Conservation (phyloP, 768 basidiomycete genomes). For the Trametes maxima region DNA sequence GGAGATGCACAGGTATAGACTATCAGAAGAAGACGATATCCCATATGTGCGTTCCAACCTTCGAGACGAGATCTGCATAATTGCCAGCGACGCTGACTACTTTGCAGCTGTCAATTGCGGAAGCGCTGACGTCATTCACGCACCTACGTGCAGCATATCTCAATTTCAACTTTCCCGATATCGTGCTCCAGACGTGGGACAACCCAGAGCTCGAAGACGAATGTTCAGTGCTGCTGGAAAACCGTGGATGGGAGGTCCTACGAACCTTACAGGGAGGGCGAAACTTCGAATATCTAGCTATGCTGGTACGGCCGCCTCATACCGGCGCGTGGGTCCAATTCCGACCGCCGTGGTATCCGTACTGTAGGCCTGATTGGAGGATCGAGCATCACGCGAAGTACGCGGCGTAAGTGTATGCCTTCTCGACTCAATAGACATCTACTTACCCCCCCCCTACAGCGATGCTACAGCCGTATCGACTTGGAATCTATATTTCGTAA, state of each 20-base stretch:
- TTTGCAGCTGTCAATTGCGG: not conserved
- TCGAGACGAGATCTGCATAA: not conserved
- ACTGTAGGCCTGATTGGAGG: too few relatives aligned
- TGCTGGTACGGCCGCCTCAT: not conserved
- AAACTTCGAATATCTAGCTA: not conserved
- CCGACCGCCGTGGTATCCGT: not conserved
- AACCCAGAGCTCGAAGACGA: not conserved
- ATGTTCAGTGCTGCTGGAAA: not conserved
- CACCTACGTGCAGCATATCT: not conserved
- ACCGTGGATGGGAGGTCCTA: not conserved
- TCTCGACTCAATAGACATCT: too few relatives aligned
- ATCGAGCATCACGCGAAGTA: too few relatives aligned
- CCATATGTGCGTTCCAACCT: not conserved
- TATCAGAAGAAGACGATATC: not conserved
- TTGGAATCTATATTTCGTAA: too few relatives aligned
- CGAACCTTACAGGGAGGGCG: not conserved
- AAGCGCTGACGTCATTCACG: not conserved
- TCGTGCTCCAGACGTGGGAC: not conserved
- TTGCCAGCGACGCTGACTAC: not conserved
- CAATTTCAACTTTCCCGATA: not conserved
- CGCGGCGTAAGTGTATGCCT: too few relatives aligned
- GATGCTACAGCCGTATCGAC: too few relatives aligned
- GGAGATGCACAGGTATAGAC: constrained; percentile 5
- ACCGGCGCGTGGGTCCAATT: not conserved
- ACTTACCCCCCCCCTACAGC: too few relatives aligned